These are phyloP conservation scores for Asterella californica DNA, from an alignment of 225 moss, liverwort and hornwort species.

Conservation along the genomic window DNA sequence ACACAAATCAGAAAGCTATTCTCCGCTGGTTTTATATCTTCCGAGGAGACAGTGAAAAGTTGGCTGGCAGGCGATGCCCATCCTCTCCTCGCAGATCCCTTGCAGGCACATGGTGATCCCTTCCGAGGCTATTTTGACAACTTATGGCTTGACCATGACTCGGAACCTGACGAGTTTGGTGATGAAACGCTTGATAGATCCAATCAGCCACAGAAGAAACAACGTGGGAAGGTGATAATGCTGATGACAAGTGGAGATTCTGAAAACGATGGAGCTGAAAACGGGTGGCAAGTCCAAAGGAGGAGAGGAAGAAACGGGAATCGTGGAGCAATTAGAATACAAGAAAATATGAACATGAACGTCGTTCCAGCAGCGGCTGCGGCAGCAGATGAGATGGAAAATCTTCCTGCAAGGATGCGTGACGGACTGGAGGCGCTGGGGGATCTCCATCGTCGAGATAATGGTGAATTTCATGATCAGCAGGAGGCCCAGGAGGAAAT, in stretches of 20 bases:
- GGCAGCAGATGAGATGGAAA: no score
- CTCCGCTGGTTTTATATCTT: background rate
- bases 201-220: background rate
- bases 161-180: no score
- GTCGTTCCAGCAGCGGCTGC: background rate
- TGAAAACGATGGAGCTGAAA: background rate
- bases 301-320: background rate
- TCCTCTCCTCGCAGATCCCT: background rate
- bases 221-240: background rate
- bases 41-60: background rate
- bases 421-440: no score
- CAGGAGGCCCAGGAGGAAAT: background rate
- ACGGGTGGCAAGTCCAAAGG: background rate
- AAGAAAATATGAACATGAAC: background rate
- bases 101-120: no score
- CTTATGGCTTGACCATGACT: no score
- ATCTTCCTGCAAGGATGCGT: no score
- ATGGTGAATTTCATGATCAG: background rate
- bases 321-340: background rate
- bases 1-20: slow-evolving; percentile 37
- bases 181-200: no score
- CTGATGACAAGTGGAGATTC: background rate
- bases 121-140: no score
- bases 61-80: background rate
- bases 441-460: no score